Evolutionary conservation across 2,329 filamentous ascomycete genomes (phyloP), one percentile per base, ranked within the genome.

Genomic region (Talaromyces sp.): DNA sequence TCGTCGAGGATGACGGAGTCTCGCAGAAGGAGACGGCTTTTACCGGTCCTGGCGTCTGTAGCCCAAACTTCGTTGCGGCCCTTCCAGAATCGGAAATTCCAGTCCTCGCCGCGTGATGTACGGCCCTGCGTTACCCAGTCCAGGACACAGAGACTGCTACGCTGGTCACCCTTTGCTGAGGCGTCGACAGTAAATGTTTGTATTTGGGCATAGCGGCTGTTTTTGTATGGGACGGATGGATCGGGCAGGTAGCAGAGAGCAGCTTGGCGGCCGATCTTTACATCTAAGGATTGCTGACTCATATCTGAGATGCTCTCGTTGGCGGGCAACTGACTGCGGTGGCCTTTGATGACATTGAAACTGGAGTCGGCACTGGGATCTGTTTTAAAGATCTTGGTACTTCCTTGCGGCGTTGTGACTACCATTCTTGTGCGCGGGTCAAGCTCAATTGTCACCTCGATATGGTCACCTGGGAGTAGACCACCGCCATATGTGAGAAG

Each of bases 51-150:
- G 20, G 72, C 67, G 17, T 66, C 58, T 1, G 63, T 63, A 16
- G 62, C 62, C 55, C 69, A 65, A n/a, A 97, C 82, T 74, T 99
- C 94, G 68, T 97, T 97, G 59, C 89, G 82, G 9, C 91, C 91
- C 53, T 80, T 84, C 85, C 94, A 97, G 57, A 81, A 82, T 51
- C 82, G 77, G 55, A 97, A 86, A 62, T 86, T 87, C 94, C 94
- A 99, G 58, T 90, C 82, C 74, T 99, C 94, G 20, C 91, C 92
- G 42, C 89, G 84, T 4, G 94, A 92, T 4, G 81, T 84, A 16
- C 94, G 85, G 7, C 94, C 94, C 66, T 93, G 89, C 2, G 87
- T 95, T 6, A 97, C 91, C 94, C 94, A 99, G 72, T 99, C 94
- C 41, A 96, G 77, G 2, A 96, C 81, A 67, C 91, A 95, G 13